Percentiles rank a stretch among this genome's conserved stretches.
Conservation (phyloP, 352 stramenopile species). For the Globisporangium carolinianum region DNA sequence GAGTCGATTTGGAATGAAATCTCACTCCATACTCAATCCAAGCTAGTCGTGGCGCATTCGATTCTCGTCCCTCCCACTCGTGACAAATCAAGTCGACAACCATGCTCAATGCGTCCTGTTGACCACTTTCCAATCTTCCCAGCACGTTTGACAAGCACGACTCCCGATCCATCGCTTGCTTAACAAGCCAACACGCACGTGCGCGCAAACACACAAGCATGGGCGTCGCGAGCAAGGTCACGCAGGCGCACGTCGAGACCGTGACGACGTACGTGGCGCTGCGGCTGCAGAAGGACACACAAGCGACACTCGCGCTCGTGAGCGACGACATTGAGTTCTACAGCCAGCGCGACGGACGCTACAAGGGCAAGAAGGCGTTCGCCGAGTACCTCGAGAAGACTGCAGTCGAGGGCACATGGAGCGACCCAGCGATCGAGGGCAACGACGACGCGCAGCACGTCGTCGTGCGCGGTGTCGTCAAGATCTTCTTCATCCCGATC, state of each 20-base stretch:
- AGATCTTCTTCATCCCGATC: slow-evolving; percentile 47
- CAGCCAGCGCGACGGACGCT: slow-evolving; percentile 40
- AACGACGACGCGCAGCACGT: slow-evolving; percentile 33
- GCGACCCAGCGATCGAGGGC: slow-evolving; percentile 31
- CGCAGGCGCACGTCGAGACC: slow-evolving; percentile 31
- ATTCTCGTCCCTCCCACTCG: too few relatives aligned
- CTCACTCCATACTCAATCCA: too few relatives aligned
- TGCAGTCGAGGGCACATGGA: slow-evolving; percentile 39
- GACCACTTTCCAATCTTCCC: too few relatives aligned
- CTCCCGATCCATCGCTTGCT: too few relatives aligned
- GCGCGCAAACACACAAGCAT: slow-evolving; percentile 8
- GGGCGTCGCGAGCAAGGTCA: slow-evolving; percentile 21
- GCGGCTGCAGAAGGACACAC: slow-evolving; percentile 29
- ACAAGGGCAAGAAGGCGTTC: slow-evolving; percentile 38
- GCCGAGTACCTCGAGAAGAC: slow-evolving; percentile 39
- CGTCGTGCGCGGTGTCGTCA: slow-evolving; percentile 39
- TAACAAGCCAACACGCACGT: too few relatives aligned
- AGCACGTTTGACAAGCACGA: too few relatives aligned
- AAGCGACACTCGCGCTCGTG: slow-evolving; percentile 37
- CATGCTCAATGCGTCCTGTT: too few relatives aligned
- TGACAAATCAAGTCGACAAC: too few relatives aligned
- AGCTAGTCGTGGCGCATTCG: too few relatives aligned
- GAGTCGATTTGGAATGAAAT: too few relatives aligned
- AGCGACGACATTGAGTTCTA: slow-evolving; percentile 49
- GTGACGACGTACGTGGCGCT: slow-evolving; percentile 36